Base-by-base conservation (phyloP, 2,329 filamentous ascomycete genomes). In the Penicillium olsonii region DNA sequence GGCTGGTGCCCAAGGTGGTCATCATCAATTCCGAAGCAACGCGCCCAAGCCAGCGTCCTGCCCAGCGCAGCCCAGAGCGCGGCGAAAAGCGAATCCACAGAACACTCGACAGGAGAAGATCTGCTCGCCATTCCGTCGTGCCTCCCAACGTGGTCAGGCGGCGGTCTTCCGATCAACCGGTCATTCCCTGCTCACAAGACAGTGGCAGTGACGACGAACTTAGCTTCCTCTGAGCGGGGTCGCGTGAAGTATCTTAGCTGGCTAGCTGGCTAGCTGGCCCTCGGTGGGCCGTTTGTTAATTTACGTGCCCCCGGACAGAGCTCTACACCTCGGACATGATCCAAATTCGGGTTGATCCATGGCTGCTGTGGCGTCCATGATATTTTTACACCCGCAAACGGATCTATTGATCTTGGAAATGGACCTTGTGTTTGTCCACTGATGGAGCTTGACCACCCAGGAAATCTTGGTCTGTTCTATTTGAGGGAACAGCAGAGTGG, bases 191-290 rank as follows among this genome's bases (percentile, higher is more conserved):
- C 37, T 63, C 62, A 1, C 50, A 62, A 17, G 64, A 67, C 18
- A 65, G 63, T 7, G 62, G 64, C 19, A 71, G 68, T 35, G 67
- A 72, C n/a, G 68, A 72, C 44, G 69, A 72, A 53, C 59, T 72
- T 17, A 70, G 67, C 54, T 71, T 69, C 54, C 45, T 72, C 7
- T 69, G 43, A 61, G 31, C 24, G 27, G 34, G 42, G 20, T 7
- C 34, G 24, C 35, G 14, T 46, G 19, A 24, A 9, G 22, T 33
- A 46, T 50, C 48, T 43, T 20, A 15, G 33, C 19, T n/a, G n/a
- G n/a, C n/a, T n/a, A n/a, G n/a, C n/a, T n/a, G n/a, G n/a, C n/a
- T n/a, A n/a, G n/a, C n/a, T 33, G 11, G n/a, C 31, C 20, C 19
- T 26, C 17, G 6, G 18, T 44, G 40, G 24, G 39, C 24, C 33